Percentiles rank a stretch among this genome's conserved stretches.
These are phyloP conservation scores for Plicaturopsis crispa DNA, from an alignment of 768 basidiomycete species.

Conservation along the genomic window DNA sequence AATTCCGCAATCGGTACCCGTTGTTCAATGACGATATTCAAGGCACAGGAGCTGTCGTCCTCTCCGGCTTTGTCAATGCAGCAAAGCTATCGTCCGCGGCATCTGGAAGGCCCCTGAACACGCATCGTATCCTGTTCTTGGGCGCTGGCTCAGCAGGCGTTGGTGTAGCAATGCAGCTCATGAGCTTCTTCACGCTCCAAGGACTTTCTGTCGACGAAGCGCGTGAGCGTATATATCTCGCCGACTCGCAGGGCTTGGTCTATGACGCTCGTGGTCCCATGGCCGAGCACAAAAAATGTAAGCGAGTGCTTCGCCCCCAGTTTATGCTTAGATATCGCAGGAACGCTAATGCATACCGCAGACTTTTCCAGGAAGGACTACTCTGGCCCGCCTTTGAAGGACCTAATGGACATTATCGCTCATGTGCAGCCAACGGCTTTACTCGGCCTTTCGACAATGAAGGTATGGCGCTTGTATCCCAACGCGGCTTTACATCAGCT, in stretches of 20 bases:
- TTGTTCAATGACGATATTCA: conserved; percentile 92
- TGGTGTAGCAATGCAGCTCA: conserved; percentile 83
- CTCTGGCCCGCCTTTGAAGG: conserved; percentile 62
- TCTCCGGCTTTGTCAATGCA: conserved; percentile 86
- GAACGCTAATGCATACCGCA: conserved; percentile 18
- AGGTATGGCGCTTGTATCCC: conserved; percentile 31
- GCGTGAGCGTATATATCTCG: conserved; percentile 67
- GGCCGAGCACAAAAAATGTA: conserved; percentile 81
- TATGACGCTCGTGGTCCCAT: conserved; percentile 61
- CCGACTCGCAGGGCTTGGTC: conserved; percentile 83
- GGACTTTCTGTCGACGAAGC: conserved; percentile 77
- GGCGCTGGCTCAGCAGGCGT: conserved; percentile 91
- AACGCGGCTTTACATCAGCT: conserved; percentile 13
- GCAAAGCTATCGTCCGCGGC: conserved; percentile 68
- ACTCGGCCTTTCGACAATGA: conserved; percentile 83
- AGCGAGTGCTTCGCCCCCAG: conserved; percentile 11
- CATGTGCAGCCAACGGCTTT: conserved; percentile 85
- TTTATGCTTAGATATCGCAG: conserved; percentile 1
- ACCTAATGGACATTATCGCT: conserved; percentile 70
- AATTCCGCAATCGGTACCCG: conserved; percentile 68
- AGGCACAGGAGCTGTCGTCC: conserved; percentile 84
- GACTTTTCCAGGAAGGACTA: conserved; percentile 83
- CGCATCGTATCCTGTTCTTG: conserved; percentile 86
- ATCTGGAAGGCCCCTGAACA: conserved; percentile 56
- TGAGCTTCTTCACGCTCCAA: conserved; percentile 82